Evolutionary conservation across 129 eudicot species (phyloP).

Genomic region (Centella asiatica): DNA sequence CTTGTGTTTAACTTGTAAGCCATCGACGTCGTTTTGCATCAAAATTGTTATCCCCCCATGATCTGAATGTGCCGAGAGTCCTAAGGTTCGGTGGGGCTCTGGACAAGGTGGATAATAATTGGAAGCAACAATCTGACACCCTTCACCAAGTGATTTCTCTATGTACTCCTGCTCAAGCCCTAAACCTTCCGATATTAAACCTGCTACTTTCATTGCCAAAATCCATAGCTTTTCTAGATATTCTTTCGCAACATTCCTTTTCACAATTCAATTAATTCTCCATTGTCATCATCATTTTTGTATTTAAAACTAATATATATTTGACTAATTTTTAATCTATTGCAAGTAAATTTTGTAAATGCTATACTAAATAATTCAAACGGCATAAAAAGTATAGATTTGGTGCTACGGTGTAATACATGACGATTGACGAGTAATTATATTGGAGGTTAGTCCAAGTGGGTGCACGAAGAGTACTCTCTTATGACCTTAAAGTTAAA

Average conservation of each 20-base stretch:
- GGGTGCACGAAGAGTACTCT: no score
- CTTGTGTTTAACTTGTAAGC: conserved; percentile 31
- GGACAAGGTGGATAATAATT: conserved; percentile 38
- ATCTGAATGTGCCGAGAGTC: conserved; percentile 34
- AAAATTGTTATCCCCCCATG: conserved; percentile 31
- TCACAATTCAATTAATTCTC: no score
- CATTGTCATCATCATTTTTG: no score
- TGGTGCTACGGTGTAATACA: no score
- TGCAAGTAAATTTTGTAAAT: no score
- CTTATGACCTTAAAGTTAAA: no score
- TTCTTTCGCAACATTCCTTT: conserved; percentile 20
- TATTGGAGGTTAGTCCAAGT: no score
- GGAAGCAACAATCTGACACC: conserved; percentile 17
- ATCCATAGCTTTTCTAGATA: conserved; percentile 20
- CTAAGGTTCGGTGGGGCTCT: conserved; percentile 30
- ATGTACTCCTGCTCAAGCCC: conserved; percentile 20
- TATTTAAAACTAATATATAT: no score
- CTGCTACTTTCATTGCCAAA: conserved; percentile 14
- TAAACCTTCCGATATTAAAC: conserved; percentile 29
- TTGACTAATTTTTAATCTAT: no score
- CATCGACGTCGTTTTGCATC: conserved; percentile 28
- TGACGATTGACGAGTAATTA: no score
- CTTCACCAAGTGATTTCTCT: conserved; percentile 25
- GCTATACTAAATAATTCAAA: no score
- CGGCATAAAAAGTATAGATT: no score